These are phyloP conservation scores for Podospora sp. DNA, from an alignment of 495 filamentous ascomycete genomes.

Conservation along the genomic window DNA sequence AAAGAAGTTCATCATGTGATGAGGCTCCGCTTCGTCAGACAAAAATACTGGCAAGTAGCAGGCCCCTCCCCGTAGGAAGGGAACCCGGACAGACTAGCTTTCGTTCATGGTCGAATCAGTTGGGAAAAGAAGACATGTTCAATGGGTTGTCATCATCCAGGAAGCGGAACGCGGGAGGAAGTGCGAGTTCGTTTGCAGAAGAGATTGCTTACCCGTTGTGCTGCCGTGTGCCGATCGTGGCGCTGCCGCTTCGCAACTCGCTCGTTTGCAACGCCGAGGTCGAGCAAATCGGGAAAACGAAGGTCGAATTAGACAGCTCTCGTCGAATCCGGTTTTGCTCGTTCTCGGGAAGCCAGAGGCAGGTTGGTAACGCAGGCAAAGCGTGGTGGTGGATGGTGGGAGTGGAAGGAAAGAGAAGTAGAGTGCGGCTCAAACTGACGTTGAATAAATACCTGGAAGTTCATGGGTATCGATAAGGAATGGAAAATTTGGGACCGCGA, in stretches of 20 bases:
- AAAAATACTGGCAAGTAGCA: constrained; percentile 99
- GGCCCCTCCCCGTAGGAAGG: constrained; percentile 65
- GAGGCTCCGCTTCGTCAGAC: constrained; percentile 60
- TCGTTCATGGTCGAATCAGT: constrained; percentile 93
- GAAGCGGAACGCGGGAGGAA: constrained; percentile 21
- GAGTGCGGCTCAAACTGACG: not conserved
- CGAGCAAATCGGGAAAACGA: not conserved
- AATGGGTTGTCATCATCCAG: constrained; percentile 78
- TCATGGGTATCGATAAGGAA: not conserved
- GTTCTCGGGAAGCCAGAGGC: not conserved
- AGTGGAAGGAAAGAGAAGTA: not conserved
- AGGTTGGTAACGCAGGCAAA: not conserved
- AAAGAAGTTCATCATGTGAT: constrained; percentile 9
- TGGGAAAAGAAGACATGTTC: constrained; percentile 87
- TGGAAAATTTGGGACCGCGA: not conserved
- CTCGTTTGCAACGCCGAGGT: not conserved
- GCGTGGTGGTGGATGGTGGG: not conserved
- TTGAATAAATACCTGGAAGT: not conserved
- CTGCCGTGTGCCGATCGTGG: not conserved
- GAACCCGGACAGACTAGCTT: constrained; percentile 68
- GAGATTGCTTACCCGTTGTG: constrained; percentile 29
- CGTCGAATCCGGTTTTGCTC: not conserved
- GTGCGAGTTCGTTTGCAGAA: not conserved
- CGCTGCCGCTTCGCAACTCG: not conserved
- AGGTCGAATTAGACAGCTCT: not conserved